Evolutionary conservation across 345 rosid species (phyloP), one percentile per base, ranked within the genome.

Genomic region (Lumnitzera littorea): DNA sequence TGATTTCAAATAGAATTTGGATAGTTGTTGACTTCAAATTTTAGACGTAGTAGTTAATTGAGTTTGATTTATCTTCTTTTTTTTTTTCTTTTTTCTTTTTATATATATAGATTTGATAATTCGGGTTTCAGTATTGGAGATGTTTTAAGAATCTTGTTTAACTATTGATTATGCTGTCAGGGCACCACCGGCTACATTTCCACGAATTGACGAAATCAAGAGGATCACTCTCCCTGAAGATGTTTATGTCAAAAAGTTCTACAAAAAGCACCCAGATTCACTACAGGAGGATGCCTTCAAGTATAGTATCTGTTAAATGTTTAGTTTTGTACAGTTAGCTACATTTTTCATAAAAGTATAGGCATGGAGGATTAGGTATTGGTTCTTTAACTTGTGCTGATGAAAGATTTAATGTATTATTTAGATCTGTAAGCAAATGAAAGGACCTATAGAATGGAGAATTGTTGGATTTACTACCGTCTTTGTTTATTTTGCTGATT

Each of bases 141-240:
- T 25, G 13, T 12, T 14, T 13, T 47, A 66, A 29, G 43, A 15
- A 64, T 50, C 15, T 4, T 4, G 27, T 56, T 55, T 36, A 27
- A n/a, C 36, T 68, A 51, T 29, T 57, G 46, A 13, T 51, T 31
- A 13, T 73, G 65, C 46, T 69, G 31, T 62, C 20, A 80, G 90
- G 63, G 86, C 83, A 64, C 86, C 97, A 0, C 95, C 97, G 50
- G 87, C 96, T 16, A 80, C 75, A 2, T 92, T 87, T 66, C 96
- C 96, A 69, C 78, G 87, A 12, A 50, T 80, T 4, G 61, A 75
- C 67, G 97, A 90, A 70, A 62, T 90, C 53, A 55, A 84, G 77
- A 81, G 60, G 69, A 90, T 94, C 62, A 63, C 59, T 68, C 90
- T 90, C 43, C 97, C 95, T 0, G 97, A 94, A 69, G 97, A 90